Base-by-base conservation (phyloP, 805 yeast species). In the Metschnikowia noctiluminum region DNA sequence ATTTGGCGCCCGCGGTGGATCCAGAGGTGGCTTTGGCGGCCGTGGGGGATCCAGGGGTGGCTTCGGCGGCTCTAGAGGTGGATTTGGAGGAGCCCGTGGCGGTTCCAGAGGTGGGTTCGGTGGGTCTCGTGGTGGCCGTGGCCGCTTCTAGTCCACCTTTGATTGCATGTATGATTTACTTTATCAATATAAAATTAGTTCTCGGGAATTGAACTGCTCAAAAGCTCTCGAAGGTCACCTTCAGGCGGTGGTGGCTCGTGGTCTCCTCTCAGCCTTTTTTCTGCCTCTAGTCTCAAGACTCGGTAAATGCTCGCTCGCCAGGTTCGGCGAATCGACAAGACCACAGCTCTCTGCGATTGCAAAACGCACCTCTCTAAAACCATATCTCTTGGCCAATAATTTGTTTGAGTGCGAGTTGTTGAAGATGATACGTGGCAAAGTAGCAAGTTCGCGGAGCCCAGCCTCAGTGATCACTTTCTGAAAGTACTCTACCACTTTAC, bases 331-430 rank as follows among this genome's bases (percentile, higher is more conserved):
- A 21, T 42, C 40, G 12, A 62, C 49, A 13, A 66, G 59, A 1
- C 81, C 84, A 62, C 87, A 81, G 28, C 79, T 68, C 52, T 81
- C 77, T 26, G 83, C 59, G 1, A 85, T 75, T 1, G 78, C 68
- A 26, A 62, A 60, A 44, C 89, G 65, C 11, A 85, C 58, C 38
- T 77, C 80, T 43, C 72, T 73, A 31, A 81, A 69, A 1, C 91
- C 92, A 43, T 73, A 70, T 50, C 84, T 67, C 40, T 64, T 66
- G 0, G 58, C 54, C 13, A 63, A 59, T 12, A 61, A 57, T 44
- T 65, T 68, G 38, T 66, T 70, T 0, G 68, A 56, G 0, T 64
- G 62, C 0, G 85, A 74, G 59, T 81, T 84, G 40, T 79, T 79
- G 63, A 84, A 84, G 35, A 78, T 62, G 1, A 79, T 66, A 14